Base-by-base conservation (phyloP, 2,329 filamentous ascomycete genomes). In the Elsinoe arachidis region DNA sequence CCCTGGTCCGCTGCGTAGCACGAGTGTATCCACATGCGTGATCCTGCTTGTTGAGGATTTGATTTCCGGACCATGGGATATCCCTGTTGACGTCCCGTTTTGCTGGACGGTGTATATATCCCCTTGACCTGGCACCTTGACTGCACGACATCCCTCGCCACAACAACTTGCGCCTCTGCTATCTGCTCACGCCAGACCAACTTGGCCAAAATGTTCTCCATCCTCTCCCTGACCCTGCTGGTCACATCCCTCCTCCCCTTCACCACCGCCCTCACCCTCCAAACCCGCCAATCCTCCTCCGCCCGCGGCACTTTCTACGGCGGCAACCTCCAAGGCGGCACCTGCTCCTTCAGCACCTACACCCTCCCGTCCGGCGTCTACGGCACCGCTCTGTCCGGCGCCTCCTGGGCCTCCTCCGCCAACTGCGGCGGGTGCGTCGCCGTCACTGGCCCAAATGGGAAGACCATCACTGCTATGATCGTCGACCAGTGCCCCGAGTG, bases 301-400 rank as follows among this genome's bases (percentile, higher is more conserved):
- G 64, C 63, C 38, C 30, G 62, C 37, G 63, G 63, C 11, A 65
- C 63, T 15, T 65, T 63, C 60, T 65, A 66, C 44, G 64, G 64
- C 21, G 65, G 65, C 33, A 66, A 67, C 55, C 61, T 59, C 9
- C 52, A 54, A 37, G 60, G 58, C 21, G 84, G 84, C 60, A 77
- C 76, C 59, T 88, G 84, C 70, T 81, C 79, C 11, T 86, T 87
- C 74, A 73, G 75, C 6, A 80, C 76, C 53, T 86, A 85, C 72
- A 83, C 77, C 2, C 72, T 87, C 23, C 83, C 84, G 5, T 73
- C 77, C 10, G 73, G 74, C 11, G 69, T 86, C 57, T 81, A 74
- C 63, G 84, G 85, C 57, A 83, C 82, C 9, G 84, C 85, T 1
- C 76, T 83, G 52, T 81, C 83, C 0, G 77, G 77, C 38, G 71